Evolutionary conservation across 805 yeast species (phyloP), one percentile per base, ranked within the genome.

Genomic region (Saturnispora silvae): DNA sequence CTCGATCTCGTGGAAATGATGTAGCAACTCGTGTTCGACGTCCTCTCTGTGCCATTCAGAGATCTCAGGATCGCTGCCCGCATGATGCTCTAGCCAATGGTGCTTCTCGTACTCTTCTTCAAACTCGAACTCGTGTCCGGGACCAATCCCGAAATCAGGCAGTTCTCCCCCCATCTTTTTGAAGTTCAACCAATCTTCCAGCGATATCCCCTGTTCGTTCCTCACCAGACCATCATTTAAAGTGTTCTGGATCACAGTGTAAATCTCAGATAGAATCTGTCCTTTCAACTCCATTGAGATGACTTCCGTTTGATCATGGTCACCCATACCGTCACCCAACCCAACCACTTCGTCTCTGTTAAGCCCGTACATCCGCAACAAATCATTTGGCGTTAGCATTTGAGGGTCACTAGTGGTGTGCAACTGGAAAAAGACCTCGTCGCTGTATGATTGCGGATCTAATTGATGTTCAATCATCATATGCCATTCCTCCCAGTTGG

Each of bases 31-130:
- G 56, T 86, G 82, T 53, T 84, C 95, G 7, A 81, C 72, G 54
- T 86, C 96, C 54, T 86, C 96, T 45, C 78, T 80, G 54, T 86
- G 96, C 36, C 82, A 80, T 18, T 72, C 61, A 48, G 69, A 67
- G 20, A 86, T 85, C 37, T 83, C 86, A 2, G 96, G 96, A 55
- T 86, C 96, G 39, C 67, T 60, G 46, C 82, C 75, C 39, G 72
- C 67, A 53, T 82, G 92, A 52, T 68, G 78, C 59, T 85, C 65
- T 42, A 77, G 72, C 96, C 96, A 89, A 57, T 87, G 97, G 56
- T 87, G 96, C 40, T 83, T 77, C 56, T 89, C 96, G 54, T 87
- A 89, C 55, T 87, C 96, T 47, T 75, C 70, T 58, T 87, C 97
- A 52, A 86, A 89, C 60, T 84, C 95, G 25, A 86, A 79, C 60